Base-by-base conservation (phyloP, 2,329 filamentous ascomycete species). In the Fonsecaea pedrosoi region DNA sequence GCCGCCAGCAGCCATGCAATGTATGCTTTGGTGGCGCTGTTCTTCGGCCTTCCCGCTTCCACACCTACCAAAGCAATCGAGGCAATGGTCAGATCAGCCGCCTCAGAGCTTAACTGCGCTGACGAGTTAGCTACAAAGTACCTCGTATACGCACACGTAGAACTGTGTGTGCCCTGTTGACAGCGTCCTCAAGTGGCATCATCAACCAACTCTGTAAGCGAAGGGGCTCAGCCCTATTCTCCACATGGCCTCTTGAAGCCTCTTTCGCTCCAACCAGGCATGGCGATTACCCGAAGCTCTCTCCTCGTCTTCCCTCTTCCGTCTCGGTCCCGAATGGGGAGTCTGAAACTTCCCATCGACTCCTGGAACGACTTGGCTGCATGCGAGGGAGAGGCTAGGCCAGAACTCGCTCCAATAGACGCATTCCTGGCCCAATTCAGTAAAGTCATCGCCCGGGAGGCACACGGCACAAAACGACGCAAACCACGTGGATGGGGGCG, bases 141-240 rank as follows among this genome's bases (percentile, higher is more conserved):
- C n/a, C 25, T 25, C 25, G 25, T 25, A 25, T 25, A 25, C 25
- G 25, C 25, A 25, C 25, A 25, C 25, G 25, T 25, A 25, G 25
- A 25, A 25, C 25, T 25, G 2, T 25, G 1, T 25, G 25, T 2
- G 25, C 25, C 25, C 2, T 25, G 25, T 25, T 25, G 38, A 40
- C 37, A 18, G n/a, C 15, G 7, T 18, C 40, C 40, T 15, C 37
- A 40, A 40, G n/a, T 13, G 45, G 18, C 45, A 50, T 21, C 45
- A 25, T n/a, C 40, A 21, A 18, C 45, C 45, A 25, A 50, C n/a
- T 50, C 12, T 50, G 45, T 50, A 50, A 50, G 45, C 45, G 45
- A 50, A 50, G 45, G 40, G 10, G 45, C 45, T 50, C 45, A 50
- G 45, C 45, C 45, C 45, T 50, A 50, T 50, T 50, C 45, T 50